Evolutionary conservation across 352 stramenopile genomes (phyloP).

Genomic region (Elongisporangium undulatum): DNA sequence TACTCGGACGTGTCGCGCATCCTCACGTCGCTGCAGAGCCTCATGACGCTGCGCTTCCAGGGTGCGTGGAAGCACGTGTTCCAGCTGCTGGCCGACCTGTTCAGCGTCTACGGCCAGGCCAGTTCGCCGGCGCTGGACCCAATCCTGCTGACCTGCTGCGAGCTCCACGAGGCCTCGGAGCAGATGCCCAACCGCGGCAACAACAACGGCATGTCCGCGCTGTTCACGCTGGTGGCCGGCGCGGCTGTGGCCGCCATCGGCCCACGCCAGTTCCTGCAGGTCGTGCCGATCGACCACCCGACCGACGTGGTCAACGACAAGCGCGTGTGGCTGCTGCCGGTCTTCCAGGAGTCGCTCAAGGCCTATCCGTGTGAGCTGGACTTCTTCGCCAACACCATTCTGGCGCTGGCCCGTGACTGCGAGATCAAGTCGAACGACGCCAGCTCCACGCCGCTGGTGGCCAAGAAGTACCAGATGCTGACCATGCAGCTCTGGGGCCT

Average conservation of each 20-base stretch:
- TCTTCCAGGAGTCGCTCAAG: constrained; percentile 69
- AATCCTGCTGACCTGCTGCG: constrained; percentile 66
- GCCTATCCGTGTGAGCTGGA: constrained; percentile 49
- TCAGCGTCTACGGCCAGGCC: constrained; percentile 60
- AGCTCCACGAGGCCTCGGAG: constrained; percentile 75
- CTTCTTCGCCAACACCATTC: constrained; percentile 69
- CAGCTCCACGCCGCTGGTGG: constrained; percentile 54
- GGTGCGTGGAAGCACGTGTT: constrained; percentile 79
- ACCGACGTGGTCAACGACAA: constrained; percentile 72
- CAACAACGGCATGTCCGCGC: constrained; percentile 31
- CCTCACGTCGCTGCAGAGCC: constrained; percentile 69
- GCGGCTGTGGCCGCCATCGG: constrained; percentile 65
- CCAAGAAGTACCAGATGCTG: constrained; percentile 74
- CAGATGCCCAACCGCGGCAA: constrained; percentile 51
- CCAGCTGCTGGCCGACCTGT: constrained; percentile 61
- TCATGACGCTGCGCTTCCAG: constrained; percentile 84
- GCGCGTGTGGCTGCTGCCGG: constrained; percentile 74
- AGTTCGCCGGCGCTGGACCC: constrained; percentile 56
- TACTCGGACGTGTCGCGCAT: constrained; percentile 62
- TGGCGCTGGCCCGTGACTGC: constrained; percentile 69
- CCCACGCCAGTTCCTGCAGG: constrained; percentile 57
- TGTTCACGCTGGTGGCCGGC: constrained; percentile 62
- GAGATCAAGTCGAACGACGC: constrained; percentile 62
- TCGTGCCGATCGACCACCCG: constrained; percentile 70
- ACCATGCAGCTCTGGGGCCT: constrained; percentile 80